phyloP scores from a whole-genome alignment of 148 eudicot species.

The Diospyros lotus region DNA sequence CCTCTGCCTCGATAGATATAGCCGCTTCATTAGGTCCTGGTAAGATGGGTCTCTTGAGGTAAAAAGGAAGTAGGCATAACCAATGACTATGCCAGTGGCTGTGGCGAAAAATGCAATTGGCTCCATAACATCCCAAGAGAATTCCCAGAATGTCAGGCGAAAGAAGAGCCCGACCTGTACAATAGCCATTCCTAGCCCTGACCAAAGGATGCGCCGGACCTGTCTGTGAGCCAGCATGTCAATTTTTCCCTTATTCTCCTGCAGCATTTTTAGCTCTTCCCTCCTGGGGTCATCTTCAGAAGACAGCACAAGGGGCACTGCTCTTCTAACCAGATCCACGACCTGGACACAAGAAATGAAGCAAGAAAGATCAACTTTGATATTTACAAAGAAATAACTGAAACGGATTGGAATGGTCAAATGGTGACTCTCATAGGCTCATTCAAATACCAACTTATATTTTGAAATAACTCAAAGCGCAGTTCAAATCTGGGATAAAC shows the following conservation, averaged over 20 bases:
- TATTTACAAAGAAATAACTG: neutral
- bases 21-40: conserved; percentile 78
- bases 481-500: neutral
- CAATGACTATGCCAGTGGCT: conserved; percentile 57
- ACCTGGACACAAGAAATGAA: conserved; percentile 42
- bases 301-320: conserved; percentile 82
- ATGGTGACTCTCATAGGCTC: neutral
- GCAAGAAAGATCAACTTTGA: neutral
- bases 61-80: conserved; percentile 78
- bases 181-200: conserved; percentile 63
- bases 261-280: conserved; percentile 63
- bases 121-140: conserved; percentile 99
- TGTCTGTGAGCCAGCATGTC: conserved; percentile 83
- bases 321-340: conserved; percentile 78
- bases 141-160: conserved; percentile 93
- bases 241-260: conserved; percentile 59
- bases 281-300: conserved; percentile 77
- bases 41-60: conserved; percentile 85
- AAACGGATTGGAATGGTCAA: neutral
- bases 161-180: conserved; percentile 76
- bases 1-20: conserved; percentile 78
- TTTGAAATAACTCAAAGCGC: neutral
- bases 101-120: conserved; percentile 86
- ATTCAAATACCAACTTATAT: neutral
- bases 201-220: conserved; percentile 75